Evolutionary conservation across 495 filamentous ascomycete species (phyloP).

Genomic region (Sordaria brevicollis): DNA sequence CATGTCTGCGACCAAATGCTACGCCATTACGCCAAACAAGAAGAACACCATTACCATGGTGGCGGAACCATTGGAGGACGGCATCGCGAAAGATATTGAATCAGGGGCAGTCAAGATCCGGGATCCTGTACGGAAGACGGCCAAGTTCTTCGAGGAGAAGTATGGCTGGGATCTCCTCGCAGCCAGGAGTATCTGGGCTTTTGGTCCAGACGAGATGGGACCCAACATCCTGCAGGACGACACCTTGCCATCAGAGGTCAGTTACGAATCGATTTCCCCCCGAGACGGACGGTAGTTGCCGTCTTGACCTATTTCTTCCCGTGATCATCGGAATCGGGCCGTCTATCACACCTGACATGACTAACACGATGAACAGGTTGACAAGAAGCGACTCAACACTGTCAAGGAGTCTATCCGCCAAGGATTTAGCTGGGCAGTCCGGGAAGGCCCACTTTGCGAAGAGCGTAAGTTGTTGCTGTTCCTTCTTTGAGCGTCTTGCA

Average conservation of each 20-base stretch:
- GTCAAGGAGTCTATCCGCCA: constrained; percentile 88
- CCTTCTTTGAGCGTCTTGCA: constrained; percentile 15
- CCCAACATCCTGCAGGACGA: constrained; percentile 97
- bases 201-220: constrained; percentile 89
- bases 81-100: constrained; percentile 93
- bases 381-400: constrained; percentile 78
- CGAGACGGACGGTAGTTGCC: background rate
- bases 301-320: background rate
- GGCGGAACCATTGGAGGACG: constrained; percentile 87
- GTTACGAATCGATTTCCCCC: constrained; percentile 21
- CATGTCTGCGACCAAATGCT: constrained; percentile 94
- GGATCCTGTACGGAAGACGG: constrained; percentile 85
- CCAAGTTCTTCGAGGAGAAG: constrained; percentile 94
- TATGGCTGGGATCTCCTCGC: constrained; percentile 96
- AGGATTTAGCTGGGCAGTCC: constrained; percentile 89
- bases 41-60: constrained; percentile 99
- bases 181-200: constrained; percentile 94
- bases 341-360: background rate
- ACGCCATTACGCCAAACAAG: constrained; percentile 94
- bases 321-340: constrained; percentile 6
- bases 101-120: constrained; percentile 81
- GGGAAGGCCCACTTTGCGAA: constrained; percentile 96
- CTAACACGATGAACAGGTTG: constrained; percentile 43
- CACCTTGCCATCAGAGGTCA: constrained; percentile 70
- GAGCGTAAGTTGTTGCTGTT: constrained; percentile 60